Conservation (phyloP, 169 alveolate species). For the Eimeria tenella region DNA sequence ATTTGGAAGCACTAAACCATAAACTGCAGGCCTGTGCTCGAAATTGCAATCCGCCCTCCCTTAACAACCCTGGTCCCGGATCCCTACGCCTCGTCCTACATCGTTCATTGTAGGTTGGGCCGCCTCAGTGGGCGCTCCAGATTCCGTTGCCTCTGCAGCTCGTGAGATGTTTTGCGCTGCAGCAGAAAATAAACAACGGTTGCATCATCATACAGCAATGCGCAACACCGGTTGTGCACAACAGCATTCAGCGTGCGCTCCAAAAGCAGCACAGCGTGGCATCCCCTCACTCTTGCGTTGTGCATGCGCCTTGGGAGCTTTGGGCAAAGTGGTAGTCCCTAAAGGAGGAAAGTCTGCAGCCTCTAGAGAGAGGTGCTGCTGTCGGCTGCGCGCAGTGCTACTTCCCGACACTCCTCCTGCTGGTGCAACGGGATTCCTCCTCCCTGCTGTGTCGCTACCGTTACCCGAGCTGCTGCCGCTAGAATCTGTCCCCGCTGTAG, state of each 20-base stretch:
- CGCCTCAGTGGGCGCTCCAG: not conserved
- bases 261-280: not conserved
- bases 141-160: not conserved
- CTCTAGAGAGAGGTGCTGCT: not conserved
- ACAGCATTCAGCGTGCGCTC: not conserved
- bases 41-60: too few relatives aligned
- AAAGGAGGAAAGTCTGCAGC: slow-evolving; percentile 32
- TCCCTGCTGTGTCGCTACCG: not conserved
- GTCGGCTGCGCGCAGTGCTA: not conserved
- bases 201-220: not conserved
- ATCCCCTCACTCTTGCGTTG: not conserved
- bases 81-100: too few relatives aligned
- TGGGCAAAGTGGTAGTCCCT: not conserved
- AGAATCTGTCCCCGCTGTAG: not conserved
- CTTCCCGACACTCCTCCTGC: not conserved
- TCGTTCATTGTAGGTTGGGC: not conserved
- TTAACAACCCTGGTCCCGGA: too few relatives aligned
- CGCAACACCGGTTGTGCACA: not conserved
- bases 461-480: not conserved
- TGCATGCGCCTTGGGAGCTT: not conserved
- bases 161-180: not conserved
- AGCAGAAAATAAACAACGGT: not conserved
- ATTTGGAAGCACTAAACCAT: not conserved
- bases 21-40: not conserved
- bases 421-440: not conserved